Evolutionary conservation across 2,329 filamentous ascomycete genomes (phyloP), one percentile per base, ranked within the genome.

Genomic region (Aspergillus melleus): DNA sequence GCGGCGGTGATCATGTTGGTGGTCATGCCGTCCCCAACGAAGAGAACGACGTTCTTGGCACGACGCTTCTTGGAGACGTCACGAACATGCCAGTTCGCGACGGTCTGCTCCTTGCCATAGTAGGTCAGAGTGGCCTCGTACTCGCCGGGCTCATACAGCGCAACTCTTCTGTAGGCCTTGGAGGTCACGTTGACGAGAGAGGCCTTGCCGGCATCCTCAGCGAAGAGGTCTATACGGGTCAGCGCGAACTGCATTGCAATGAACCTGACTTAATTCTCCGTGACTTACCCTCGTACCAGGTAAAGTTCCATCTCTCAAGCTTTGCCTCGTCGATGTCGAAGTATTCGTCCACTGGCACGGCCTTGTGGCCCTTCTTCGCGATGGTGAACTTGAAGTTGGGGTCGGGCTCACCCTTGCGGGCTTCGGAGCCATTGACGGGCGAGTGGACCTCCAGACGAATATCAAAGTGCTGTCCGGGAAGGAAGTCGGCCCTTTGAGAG

Each of bases 11-110:
- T 77, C 76, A 78, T 79, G 64, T 77, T 78, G 16, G 76, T 78
- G 3, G 83, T 85, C 83, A 85, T 84, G 30, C 83, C 85, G 58
- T 86, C 84, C 73, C 91, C 91, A 64, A 96, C 91, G 77, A 95
- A 96, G 64, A 95, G 83, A 67, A 95, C 86, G 65, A 95, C 86
- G 66, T 95, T 95, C 84, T 93, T 95, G 44, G 90, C 88, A 79
- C 86, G 90, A 76, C 90, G 88, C 74, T 86, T 81, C 58, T 86
- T 83, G 39, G 85, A 82, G 30, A 93, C 77, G 52, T 90, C 86
- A 39, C 90, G 87, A 46, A 96, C 91, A 20, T 85, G 78, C 91
- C 91, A 96, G 67, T 86, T 86, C 20, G 91, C 91, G 55, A 83
- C 85, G 4, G 91, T 95, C 61, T 81, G 88, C 72, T 86, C 83